Evolutionary conservation across 352 stramenopile species (phyloP).

Genomic region (Globisporangium acanthophoron): DNA sequence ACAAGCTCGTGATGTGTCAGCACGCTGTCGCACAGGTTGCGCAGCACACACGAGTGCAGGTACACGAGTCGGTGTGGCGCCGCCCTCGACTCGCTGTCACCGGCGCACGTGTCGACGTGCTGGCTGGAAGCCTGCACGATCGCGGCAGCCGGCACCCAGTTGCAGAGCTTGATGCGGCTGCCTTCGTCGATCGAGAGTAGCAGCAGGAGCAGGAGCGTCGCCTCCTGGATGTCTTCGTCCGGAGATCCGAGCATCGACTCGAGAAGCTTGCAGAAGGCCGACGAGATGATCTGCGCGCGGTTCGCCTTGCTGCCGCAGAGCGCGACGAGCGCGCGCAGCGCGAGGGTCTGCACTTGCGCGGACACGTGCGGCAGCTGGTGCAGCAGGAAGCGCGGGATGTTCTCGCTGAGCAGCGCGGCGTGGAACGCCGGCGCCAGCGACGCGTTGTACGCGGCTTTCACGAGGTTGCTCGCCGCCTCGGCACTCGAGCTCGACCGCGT

Average conservation of each 20-base stretch:
- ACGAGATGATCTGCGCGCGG: constrained; percentile 40
- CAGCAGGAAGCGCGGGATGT: constrained; percentile 52
- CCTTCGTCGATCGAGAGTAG: constrained; percentile 60
- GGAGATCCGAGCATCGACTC: constrained; percentile 30
- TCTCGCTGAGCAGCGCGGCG: constrained; percentile 48
- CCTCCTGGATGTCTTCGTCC: constrained; percentile 48
- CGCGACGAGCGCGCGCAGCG: constrained; percentile 42
- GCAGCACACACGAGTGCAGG: constrained; percentile 62
- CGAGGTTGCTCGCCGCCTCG: constrained; percentile 29
- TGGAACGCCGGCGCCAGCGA: constrained; percentile 55
- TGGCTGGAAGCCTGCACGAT: constrained; percentile 28
- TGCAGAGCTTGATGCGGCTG: constrained; percentile 62
- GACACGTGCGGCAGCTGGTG: constrained; percentile 37
- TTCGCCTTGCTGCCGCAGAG: constrained; percentile 48
- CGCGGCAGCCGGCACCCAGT: constrained; percentile 45
- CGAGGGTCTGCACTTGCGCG: constrained; percentile 32
- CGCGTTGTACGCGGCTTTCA: constrained; percentile 74
- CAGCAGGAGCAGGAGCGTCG: constrained; percentile 42
- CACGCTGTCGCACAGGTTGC: constrained; percentile 68
- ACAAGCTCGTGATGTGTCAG: constrained; percentile 72
- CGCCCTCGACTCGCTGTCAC: background rate
- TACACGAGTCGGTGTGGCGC: constrained; percentile 23
- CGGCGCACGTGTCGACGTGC: constrained; percentile 19
- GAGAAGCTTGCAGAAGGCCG: constrained; percentile 45
- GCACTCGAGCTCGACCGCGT: constrained; percentile 14